Base-by-base conservation (phyloP, 345 rosid species). In the Aquilaria yunnanensis region DNA sequence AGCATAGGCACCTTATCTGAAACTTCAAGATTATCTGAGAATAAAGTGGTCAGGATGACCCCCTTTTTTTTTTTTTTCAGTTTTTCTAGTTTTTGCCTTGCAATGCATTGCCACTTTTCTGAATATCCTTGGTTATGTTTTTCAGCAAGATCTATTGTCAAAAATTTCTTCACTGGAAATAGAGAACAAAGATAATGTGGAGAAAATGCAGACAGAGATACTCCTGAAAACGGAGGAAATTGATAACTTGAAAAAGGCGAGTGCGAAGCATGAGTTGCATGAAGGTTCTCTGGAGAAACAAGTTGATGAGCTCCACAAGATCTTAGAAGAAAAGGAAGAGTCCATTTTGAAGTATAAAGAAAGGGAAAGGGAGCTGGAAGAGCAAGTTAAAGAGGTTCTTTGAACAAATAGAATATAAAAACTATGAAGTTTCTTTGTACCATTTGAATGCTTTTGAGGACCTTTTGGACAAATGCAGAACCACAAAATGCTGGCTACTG, bases 301-400 rank as follows among this genome's bases (percentile, higher is more conserved):
- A 62, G 76, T 90, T 67, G 60, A 54, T 45, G 77, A 85, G 67
- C 86, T 90, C 65, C 80, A 74, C 50, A 72, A 54, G 59, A 63
- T 57, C 51, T 67, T 88, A 62, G 78, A 81, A 74, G 96, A 82
- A 73, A 94, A 88, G 74, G 92, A 87, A 53, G 80, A 69, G 72
- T 74, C 77, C 68, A 62, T 90, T 69, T 67, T 77, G 75, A 83
- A 76, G 64, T 60, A 69, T 67, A 81, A 75, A 54, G 87, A 86
- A 14, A 76, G 63, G 64, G 83, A 82, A 66, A 85, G 72, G 75
- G 86, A 73, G 64, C 65, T 88, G 60, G 83, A 88, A 75, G 85
- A 75, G 53, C 81, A 86, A 70, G 75, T 80, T 50, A 65, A 65
- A 32, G 78, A 90, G 96, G 99, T 92, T 60, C 58, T 60, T 31